Evolutionary conservation across 345 rosid genomes (phyloP).

Genomic region (Murraya paniculata): DNA sequence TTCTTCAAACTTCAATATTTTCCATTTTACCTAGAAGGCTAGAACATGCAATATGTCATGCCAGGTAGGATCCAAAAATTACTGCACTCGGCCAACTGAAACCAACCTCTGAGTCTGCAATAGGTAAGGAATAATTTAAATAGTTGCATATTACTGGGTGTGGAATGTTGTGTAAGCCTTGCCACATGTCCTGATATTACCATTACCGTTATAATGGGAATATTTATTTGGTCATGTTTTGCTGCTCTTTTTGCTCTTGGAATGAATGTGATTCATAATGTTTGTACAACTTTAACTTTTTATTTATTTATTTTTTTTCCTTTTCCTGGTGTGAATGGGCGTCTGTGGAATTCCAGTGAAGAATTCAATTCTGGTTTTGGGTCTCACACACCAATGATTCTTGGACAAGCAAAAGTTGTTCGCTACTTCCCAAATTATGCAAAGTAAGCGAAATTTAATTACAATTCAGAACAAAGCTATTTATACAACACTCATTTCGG

Average conservation of each 20-base stretch:
- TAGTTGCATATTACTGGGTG: background rate
- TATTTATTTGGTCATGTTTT: background rate
- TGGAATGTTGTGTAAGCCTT: background rate
- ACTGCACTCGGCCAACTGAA: background rate
- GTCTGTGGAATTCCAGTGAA: constrained; percentile 55
- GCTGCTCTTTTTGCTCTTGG: background rate
- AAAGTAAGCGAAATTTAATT: constrained; percentile 49
- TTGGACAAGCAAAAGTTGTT: constrained; percentile 88
- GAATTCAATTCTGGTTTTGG: constrained; percentile 97
- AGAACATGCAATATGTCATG: background rate
- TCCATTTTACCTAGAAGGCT: background rate
- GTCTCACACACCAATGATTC: constrained; percentile 87
- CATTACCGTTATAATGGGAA: background rate
- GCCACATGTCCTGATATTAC: background rate
- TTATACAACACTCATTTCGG: constrained; percentile 16
- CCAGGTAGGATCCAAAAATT: background rate
- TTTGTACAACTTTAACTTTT: background rate
- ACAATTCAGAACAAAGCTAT: background rate
- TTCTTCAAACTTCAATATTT: background rate
- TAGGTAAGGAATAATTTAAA: background rate
- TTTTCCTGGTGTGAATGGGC: background rate
- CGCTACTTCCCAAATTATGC: constrained; percentile 77
- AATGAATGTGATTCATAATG: background rate
- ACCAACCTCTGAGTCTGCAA: background rate
- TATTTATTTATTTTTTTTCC: background rate